Base-by-base conservation (phyloP, 2,329 filamentous ascomycete species). In the Parascedosporium putredinis region DNA sequence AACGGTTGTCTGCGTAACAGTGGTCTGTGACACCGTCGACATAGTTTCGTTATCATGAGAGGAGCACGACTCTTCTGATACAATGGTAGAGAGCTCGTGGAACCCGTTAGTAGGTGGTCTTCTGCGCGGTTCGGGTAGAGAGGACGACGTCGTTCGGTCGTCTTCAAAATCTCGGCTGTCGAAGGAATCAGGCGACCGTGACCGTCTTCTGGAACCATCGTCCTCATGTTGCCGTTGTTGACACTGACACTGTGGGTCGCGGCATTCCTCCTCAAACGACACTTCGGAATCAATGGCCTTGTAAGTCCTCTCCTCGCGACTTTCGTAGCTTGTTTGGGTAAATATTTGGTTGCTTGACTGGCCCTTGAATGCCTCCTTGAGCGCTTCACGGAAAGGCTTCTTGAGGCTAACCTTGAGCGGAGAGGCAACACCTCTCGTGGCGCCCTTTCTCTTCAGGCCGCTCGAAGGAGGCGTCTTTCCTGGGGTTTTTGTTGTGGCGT, bases 341-440 rank as follows among this genome's bases (percentile, higher is more conserved):
- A 71, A 64, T 18, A 66, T 64, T 51, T 73, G 67, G 8, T 68
- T 68, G 3, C 63, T 70, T 2, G 79, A 83, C 59, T 83, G 78
- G 25, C 80, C 80, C 34, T 73, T 73, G 57, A 84, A 83, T 3
- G 79, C 80, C 53, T 80, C 78, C 49, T 75, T 76, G 7, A 84
- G 63, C 43, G 73, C 72, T 36, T 81, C 79, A 20, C 79, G 71
- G 49, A 83, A 69, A 0, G 74, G 74, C 31, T 69, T 70, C 58
- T 75, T 80, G 10, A 58, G 58, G 2, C 58, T 62, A 0, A 68
- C 54, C 57, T 75, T 81, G 5, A 70, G 49, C 1, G 77, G 72
- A 5, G 76, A 72, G 1, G 74, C 65, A 2, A 67, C 58, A 51
- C 60, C 69, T 55, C 77, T 72, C 25, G 74, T 80, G 20, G 80